phyloP scores from a whole-genome alignment of 345 rosid species.

The Cardamine chenopodiifolia region DNA sequence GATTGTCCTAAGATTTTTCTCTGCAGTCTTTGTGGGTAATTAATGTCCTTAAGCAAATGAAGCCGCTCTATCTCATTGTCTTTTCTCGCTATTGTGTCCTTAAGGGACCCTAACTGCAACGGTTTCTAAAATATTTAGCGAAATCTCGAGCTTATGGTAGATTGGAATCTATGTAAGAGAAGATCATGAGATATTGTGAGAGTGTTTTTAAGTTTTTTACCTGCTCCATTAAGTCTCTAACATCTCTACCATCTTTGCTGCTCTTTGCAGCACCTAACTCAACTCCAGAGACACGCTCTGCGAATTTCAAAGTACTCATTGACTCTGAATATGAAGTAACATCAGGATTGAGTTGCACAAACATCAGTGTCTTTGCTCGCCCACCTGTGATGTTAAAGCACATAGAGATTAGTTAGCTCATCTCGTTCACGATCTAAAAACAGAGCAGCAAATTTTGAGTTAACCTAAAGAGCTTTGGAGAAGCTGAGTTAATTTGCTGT shows the following conservation, averaged over 20 bases:
- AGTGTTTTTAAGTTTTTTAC: slow-evolving; percentile 36
- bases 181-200: not conserved
- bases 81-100: slow-evolving; percentile 72
- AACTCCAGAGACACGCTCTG: slow-evolving; percentile 81
- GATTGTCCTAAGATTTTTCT: slow-evolving; percentile 36
- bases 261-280: slow-evolving; percentile 82
- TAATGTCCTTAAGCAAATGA: slow-evolving; percentile 68
- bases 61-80: slow-evolving; percentile 87
- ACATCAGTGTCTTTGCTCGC: slow-evolving; percentile 83
- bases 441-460: slow-evolving; percentile 25
- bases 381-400: slow-evolving; percentile 60
- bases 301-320: slow-evolving; percentile 86
- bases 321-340: slow-evolving; percentile 72
- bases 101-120: slow-evolving; percentile 76
- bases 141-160: not conserved
- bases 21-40: slow-evolving; percentile 38
- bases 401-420: not conserved
- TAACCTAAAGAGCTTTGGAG: slow-evolving; percentile 83
- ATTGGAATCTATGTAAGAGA: slow-evolving; percentile 11
- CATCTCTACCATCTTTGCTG: slow-evolving; percentile 79
- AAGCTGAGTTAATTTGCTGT: slow-evolving; percentile 97
- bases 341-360: slow-evolving; percentile 92
- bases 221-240: slow-evolving; percentile 84
- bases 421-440: not conserved
- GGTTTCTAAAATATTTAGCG: not conserved